A percentile compares a stretch with the other conserved stretches of the same genome.
Evolutionary conservation across 1,284 basidiomycete species (phyloP).

Genomic region (Tilletia setariae): DNA sequence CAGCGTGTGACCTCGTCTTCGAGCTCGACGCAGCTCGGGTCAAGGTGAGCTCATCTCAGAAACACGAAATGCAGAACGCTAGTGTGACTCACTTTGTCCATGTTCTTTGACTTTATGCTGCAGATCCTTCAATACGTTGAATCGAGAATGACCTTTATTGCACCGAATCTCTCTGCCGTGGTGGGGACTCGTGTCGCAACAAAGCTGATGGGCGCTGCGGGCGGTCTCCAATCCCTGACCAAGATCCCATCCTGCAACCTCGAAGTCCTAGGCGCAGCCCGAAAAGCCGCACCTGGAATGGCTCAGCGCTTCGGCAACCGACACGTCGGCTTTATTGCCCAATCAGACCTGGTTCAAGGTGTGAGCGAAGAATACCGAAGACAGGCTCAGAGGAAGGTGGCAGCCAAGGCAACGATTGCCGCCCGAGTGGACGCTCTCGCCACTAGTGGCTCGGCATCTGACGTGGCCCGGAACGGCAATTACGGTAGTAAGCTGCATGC

Average conservation of each 20-base stretch:
- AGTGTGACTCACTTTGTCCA: background rate
- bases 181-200: constrained; percentile 97
- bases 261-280: constrained; percentile 89
- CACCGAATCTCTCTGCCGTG: constrained; percentile 95
- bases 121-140: constrained; percentile 98
- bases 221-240: constrained; percentile 81
- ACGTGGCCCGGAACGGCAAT: constrained; percentile 63
- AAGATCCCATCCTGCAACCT: constrained; percentile 96
- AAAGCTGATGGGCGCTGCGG: constrained; percentile 93
- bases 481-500: constrained; percentile 77
- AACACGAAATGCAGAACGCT: too few relatives aligned
- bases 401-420: constrained; percentile 84
- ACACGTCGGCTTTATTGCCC: constrained; percentile 96
- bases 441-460: background rate
- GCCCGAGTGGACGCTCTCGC: constrained; percentile 79
- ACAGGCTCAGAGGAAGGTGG: constrained; percentile 86
- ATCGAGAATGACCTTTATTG: constrained; percentile 94
- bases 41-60: constrained; percentile 54
- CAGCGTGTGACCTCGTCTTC: constrained; percentile 82
- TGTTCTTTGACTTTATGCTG: background rate
- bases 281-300: constrained; percentile 76
- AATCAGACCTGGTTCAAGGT: constrained; percentile 78
- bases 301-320: constrained; percentile 70
- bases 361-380: constrained; percentile 87
- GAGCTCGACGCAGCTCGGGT: constrained; percentile 81